Evolutionary conservation across 2,329 filamentous ascomycete genomes (phyloP), one percentile per base, ranked within the genome.

Genomic region (Cercospora sojina): DNA sequence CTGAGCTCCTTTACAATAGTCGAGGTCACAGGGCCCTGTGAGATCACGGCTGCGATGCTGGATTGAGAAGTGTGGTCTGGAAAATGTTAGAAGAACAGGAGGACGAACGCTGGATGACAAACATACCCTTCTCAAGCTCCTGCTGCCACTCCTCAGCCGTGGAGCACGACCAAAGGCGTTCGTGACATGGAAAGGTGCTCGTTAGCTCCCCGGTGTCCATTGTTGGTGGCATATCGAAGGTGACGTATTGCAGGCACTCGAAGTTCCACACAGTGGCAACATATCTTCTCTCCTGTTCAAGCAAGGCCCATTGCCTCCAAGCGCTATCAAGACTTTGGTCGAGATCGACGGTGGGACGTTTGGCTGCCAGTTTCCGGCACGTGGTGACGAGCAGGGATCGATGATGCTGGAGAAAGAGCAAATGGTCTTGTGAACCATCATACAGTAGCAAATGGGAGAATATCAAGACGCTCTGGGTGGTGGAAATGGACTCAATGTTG

Each of bases 211-310:
- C 53, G 10, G 62, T 58, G n/a, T 57, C 43, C 62, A 64, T 32
- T 23, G 41, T 35, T 9, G 62, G 62, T n/a, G 62, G 62, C 53
- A 64, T 57, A n/a, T 58, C 62, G n/a, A 58, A 64, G n/a, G 53
- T 58, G 6, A 64, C 53, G 32, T 64, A 64, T 35, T 49, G 55
- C 41, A 64, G 38, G 5, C 62, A 64, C 18, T 64, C 62, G 18
- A 64, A 64, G 29, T 49, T 32, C 62, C 62, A 64, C 25, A 49
- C 35, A 9, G 56, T 29, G 25, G 55, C 56, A 3, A 64, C 47
- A 35, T 59, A 64, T 59, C 62, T 51, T 13, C 62, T 55, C 38
- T 64, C 62, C 31, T 64, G 62, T 27, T 64, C 62, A n/a, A 32
- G 20, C 35, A 59, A 38, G 23, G 25, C 38, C 59, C 59, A 61